These are phyloP conservation scores for Exophiala aquamarina DNA, from an alignment of 2,329 filamentous ascomycete species.

Conservation along the genomic window DNA sequence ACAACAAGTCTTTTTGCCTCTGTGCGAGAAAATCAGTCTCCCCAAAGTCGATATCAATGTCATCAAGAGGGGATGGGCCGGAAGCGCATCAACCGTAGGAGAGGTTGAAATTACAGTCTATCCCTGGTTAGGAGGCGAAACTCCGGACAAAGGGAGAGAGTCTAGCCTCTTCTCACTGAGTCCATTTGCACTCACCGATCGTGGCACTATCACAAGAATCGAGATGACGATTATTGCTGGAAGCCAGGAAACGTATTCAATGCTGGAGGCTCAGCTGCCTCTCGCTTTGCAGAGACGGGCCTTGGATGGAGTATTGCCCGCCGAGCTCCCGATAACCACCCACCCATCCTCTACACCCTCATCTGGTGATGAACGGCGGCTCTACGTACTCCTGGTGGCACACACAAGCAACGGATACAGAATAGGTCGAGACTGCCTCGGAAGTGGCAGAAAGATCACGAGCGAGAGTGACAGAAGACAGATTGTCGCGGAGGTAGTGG, in stretches of 20 bases:
- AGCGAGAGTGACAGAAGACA: constrained; percentile 18
- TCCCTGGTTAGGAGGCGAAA: constrained; percentile 26
- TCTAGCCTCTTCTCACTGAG: constrained; percentile 31
- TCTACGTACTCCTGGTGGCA: constrained; percentile 58
- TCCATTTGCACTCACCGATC: constrained; percentile 32
- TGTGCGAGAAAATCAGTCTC: constrained; percentile 51
- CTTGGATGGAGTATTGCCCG: not conserved
- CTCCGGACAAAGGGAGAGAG: not conserved
- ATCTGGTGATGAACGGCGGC: constrained; percentile 44
- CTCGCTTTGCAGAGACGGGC: not conserved
- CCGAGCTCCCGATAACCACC: constrained; percentile 4
- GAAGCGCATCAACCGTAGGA: constrained; percentile 45
- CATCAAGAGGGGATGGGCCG: constrained; percentile 56
- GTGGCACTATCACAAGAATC: constrained; percentile 35
- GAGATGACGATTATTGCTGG: constrained; percentile 40
- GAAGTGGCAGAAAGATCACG: constrained; percentile 39
- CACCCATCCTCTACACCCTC: constrained; percentile 32
- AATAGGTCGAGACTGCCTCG: constrained; percentile 53
- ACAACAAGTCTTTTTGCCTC: constrained; percentile 55
- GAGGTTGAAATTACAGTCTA: constrained; percentile 50
- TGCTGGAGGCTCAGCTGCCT: not conserved
- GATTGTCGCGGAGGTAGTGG: constrained; percentile 33
- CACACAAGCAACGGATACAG: constrained; percentile 48
- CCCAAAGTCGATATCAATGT: constrained; percentile 45
- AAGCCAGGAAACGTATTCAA: constrained; percentile 2